These are phyloP conservation scores for Fusarium neocosmosporiellum DNA, from an alignment of 2,329 filamentous ascomycete genomes.

Conservation along the genomic window DNA sequence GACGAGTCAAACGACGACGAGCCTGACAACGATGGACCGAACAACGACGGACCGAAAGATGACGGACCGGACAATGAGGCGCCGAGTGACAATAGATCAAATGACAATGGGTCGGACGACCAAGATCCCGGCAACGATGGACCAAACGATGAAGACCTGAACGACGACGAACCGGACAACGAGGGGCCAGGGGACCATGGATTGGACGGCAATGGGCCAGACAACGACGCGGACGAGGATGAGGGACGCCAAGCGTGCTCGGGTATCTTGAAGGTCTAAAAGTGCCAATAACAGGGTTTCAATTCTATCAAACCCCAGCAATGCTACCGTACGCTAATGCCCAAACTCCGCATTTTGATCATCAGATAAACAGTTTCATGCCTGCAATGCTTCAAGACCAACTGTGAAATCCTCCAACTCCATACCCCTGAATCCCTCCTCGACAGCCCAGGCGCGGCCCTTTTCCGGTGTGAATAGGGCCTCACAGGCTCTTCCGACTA, in stretches of 20 bases:
- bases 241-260: background rate
- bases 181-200: background rate
- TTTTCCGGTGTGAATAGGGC: constrained; percentile 71
- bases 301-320: constrained; percentile 30
- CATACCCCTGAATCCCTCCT: constrained; percentile 85
- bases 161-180: background rate
- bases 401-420: constrained; percentile 59
- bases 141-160: no score
- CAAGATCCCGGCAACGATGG: background rate
- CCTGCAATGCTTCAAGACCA: constrained; percentile 38
- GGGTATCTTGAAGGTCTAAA: background rate
- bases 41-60: no score
- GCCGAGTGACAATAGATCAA: no score
- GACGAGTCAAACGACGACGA: no score
- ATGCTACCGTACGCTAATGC: constrained; percentile 31
- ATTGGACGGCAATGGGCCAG: background rate
- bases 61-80: no score
- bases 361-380: constrained; percentile 10
- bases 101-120: no score
- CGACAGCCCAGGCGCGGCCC: constrained; percentile 80
- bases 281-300: background rate
- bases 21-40: no score
- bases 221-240: background rate
- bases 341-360: constrained; percentile 20
- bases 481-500: constrained; percentile 86